These are phyloP conservation scores for Amaranthus tricolor DNA, from an alignment of 179 eudicot species.

Conservation along the genomic window DNA sequence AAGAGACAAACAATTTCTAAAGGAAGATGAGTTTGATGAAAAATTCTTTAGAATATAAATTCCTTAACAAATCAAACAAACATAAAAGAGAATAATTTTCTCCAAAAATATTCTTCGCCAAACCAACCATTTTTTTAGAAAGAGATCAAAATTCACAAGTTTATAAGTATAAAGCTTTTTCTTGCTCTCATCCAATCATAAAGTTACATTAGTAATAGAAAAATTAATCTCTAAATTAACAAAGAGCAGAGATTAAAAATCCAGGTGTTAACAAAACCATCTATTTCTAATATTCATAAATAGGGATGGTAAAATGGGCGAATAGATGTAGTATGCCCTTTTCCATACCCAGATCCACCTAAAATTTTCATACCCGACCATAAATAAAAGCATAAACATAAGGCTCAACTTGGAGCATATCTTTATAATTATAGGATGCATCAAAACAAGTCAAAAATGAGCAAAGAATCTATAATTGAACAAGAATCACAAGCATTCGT, in stretches of 20 bases:
- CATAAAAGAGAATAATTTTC: too few relatives aligned
- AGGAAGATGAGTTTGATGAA: too few relatives aligned
- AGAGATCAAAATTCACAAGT: not conserved
- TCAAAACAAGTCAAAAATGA: not conserved
- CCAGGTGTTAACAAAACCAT: not conserved
- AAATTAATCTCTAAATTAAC: conserved; percentile 4
- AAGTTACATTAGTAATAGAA: conserved; percentile 17
- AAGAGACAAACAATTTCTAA: too few relatives aligned
- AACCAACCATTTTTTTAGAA: not conserved
- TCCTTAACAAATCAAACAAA: too few relatives aligned
- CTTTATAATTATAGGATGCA: not conserved
- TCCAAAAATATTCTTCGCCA: not conserved
- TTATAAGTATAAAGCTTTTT: not conserved
- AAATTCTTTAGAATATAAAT: too few relatives aligned
- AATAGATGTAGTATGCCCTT: too few relatives aligned
- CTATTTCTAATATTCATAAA: not conserved
- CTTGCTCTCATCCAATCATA: not conserved
- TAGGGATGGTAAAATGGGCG: too few relatives aligned
- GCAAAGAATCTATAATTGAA: conserved; percentile 9
- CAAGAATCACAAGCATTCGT: not conserved
- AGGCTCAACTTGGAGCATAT: not conserved
- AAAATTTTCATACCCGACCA: too few relatives aligned
- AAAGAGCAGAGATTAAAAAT: conserved; percentile 4
- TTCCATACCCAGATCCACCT: too few relatives aligned
- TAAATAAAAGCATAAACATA: not conserved